Base-by-base conservation (phyloP, 371 early-diverging fungal genomes). In the Rhizopus arrhizus region DNA sequence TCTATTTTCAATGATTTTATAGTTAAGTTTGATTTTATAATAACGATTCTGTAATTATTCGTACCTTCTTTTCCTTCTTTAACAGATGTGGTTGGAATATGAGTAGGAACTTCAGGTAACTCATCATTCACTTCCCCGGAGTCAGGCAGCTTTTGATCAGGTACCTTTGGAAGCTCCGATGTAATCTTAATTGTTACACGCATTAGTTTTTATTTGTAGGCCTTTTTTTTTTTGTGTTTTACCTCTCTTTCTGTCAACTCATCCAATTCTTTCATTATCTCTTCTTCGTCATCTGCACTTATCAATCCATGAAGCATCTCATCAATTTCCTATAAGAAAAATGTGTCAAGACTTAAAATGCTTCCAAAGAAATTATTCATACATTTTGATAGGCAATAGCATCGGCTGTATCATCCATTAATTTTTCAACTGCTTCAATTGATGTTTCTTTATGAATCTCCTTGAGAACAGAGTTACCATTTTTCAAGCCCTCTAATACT, bases 401-500 rank as follows among this genome's bases (percentile, higher is more conserved):
- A 42, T 97, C 98, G 0, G 91, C 93, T 0, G 97, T 96, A 58
- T 98, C 96, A 51, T 95, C 94, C 90, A 97, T 93, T 33, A 98
- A 74, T 54, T 86, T 84, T 59, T 97, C 93, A 0, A 97, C 96
- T 11, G 87, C 89, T n/a, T 96, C 94, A n/a, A 98, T 52, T 6
- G 89, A 89, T 83, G 90, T 92, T 62, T 96, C 97, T 58, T 89
- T 88, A 70, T 96, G 91, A 13, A 98, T 85, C 66, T 92, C 86
- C 51, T 89, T 89, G 47, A 98, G 74, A 1, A 95, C 94, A 15
- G 80, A 80, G 76, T 91, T 96, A 48, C 98, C 97, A 32, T 84
- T 73, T 62, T 89, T 77, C 22, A 98, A 65, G 3, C 96, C 94
- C 34, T 87, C 89, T 54, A 97, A 49, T 3, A 98, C 86, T 55